Percentiles rank a stretch among this genome's conserved stretches.
phyloP scores from a whole-genome alignment of 768 basidiomycete species.

The Brasilioporus rufonigricans region DNA sequence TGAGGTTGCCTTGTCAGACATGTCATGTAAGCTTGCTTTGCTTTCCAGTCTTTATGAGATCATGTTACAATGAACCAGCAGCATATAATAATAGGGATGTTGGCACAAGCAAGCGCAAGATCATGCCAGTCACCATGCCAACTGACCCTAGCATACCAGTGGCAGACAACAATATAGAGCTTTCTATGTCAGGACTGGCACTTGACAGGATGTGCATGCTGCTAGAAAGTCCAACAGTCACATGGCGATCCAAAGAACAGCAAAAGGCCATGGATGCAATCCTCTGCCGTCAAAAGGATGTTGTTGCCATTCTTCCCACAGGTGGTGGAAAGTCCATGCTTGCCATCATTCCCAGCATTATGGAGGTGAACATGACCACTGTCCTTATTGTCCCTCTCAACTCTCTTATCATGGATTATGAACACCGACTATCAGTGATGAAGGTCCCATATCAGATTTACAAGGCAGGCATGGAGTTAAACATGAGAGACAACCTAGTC shows the following conservation, averaged over 20 bases:
- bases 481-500: neutral
- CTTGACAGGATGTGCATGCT: neutral
- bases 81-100: too few relatives aligned
- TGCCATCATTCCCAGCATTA: neutral
- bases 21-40: too few relatives aligned
- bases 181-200: too few relatives aligned
- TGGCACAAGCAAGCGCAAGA: too few relatives aligned
- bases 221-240: neutral
- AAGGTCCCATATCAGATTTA: neutral
- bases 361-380: neutral
- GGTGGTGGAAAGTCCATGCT: conserved; percentile 3
- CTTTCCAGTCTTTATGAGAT: too few relatives aligned
- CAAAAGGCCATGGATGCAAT: neutral
- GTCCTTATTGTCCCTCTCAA: neutral
- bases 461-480: neutral
- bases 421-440: neutral
- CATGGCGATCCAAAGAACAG: neutral
- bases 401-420: neutral
- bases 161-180: too few relatives aligned
- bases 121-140: too few relatives aligned
- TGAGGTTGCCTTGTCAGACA: too few relatives aligned
- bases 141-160: too few relatives aligned
- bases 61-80: too few relatives aligned
- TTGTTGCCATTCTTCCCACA: neutral
- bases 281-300: neutral